Evolutionary conservation across 208 protist genomes (phyloP).

Genomic region (Trichomonas vaginalis): DNA sequence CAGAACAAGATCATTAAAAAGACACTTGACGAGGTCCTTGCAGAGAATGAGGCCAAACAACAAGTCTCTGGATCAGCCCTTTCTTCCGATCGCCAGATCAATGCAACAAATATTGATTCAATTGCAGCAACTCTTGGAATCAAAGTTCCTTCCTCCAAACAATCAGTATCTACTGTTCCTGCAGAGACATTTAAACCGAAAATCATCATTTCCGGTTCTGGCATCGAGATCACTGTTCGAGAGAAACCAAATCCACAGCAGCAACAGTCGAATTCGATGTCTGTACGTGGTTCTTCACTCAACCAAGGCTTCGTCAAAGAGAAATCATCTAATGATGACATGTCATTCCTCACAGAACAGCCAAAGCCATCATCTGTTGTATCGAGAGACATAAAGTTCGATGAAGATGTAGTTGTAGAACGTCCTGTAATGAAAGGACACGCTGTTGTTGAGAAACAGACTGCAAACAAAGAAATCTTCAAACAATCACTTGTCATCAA

Average conservation of each 20-base stretch:
- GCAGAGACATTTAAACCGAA: not conserved
- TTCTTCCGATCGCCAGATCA: not conserved
- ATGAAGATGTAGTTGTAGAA: not conserved
- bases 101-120: not conserved
- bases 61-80: not conserved
- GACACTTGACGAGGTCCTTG: not conserved
- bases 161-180: not conserved
- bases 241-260: not conserved
- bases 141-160: not conserved
- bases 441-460: not conserved
- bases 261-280: not conserved
- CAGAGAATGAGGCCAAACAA: not conserved
- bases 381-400: not conserved
- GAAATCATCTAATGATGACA: not conserved
- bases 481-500: not conserved
- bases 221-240: not conserved
- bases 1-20: not conserved
- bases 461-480: not conserved
- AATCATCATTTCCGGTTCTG: not conserved
- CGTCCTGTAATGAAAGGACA: not conserved
- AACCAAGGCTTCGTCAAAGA: not conserved
- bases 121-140: not conserved
- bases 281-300: not conserved
- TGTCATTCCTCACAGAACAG: not conserved
- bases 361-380: not conserved